phyloP scores from a whole-genome alignment of 2,329 filamentous ascomycete genomes.

The Botrytis paeoniae region DNA sequence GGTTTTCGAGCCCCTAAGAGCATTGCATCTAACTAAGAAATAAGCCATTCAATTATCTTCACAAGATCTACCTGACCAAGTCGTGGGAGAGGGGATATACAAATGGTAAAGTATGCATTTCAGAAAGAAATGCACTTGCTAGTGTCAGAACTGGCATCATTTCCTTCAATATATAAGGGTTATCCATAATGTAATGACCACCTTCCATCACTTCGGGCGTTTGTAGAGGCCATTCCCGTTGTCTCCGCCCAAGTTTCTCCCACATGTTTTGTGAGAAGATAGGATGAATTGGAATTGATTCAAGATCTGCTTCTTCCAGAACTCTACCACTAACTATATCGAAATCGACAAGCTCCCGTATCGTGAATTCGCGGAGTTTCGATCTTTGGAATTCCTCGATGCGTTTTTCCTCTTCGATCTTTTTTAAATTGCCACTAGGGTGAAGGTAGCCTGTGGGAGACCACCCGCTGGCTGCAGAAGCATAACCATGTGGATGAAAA shows the following conservation, averaged over 20 bases:
- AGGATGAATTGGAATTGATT: neutral
- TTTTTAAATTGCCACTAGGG: neutral
- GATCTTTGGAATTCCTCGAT: constrained; percentile 1
- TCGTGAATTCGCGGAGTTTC: neutral
- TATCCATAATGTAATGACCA: constrained; percentile 15
- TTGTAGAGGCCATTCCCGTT: neutral
- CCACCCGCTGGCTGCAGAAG: neutral
- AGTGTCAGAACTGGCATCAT: constrained; percentile 30
- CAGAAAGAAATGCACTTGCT: constrained; percentile 30
- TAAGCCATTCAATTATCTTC: neutral
- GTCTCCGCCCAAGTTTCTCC: constrained; percentile 6
- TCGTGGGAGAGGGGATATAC: neutral
- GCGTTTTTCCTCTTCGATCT: neutral
- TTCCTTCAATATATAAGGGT: constrained; percentile 24
- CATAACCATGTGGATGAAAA: neutral
- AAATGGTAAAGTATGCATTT: neutral
- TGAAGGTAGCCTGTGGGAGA: constrained; percentile 8
- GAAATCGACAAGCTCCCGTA: constrained; percentile 15
- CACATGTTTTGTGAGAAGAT: neutral
- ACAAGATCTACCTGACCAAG: neutral
- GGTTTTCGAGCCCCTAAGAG: neutral
- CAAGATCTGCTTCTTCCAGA: neutral
- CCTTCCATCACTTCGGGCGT: neutral
- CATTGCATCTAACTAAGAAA: constrained; percentile 3
- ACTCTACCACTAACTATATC: constrained; percentile 7